Conservation (phyloP, 768 basidiomycete genomes). For the Russula griseocarnosa region DNA sequence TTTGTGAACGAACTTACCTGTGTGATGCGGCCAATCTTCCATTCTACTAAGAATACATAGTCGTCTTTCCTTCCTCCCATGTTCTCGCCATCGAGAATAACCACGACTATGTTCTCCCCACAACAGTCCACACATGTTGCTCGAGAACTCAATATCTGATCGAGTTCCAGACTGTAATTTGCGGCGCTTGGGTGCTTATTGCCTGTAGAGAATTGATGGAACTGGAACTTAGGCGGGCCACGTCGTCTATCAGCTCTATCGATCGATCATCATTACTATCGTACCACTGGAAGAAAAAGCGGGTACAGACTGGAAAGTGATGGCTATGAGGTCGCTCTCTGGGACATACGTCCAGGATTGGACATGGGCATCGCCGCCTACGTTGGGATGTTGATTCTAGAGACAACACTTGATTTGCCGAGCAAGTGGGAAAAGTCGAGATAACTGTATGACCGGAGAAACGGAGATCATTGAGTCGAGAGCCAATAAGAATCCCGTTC, state of each 20-base stretch:
- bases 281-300: neutral
- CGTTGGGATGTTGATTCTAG: conserved; percentile 4
- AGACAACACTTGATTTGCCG: neutral
- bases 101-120: conserved; percentile 18
- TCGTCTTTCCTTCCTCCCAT: neutral
- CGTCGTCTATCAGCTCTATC: conserved; percentile 3
- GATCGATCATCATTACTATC: neutral
- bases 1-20: conserved; percentile 1
- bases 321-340: conserved; percentile 19
- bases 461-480: conserved; percentile 1
- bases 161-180: conserved; percentile 7
- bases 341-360: conserved; percentile 13
- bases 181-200: conserved; percentile 1
- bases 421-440: conserved; percentile 6
- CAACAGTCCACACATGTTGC: conserved; percentile 14
- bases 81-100: neutral
- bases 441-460: conserved; percentile 10
- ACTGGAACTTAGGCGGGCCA: neutral
- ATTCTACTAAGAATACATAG: conserved; percentile 13
- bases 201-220: conserved; percentile 23
- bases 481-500: conserved; percentile 7
- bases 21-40: conserved; percentile 16
- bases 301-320: conserved; percentile 11
- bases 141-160: neutral
- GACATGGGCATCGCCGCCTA: conserved; percentile 5